phyloP scores from a whole-genome alignment of 2,329 filamentous ascomycete species.

The Dactylellina sp. region DNA sequence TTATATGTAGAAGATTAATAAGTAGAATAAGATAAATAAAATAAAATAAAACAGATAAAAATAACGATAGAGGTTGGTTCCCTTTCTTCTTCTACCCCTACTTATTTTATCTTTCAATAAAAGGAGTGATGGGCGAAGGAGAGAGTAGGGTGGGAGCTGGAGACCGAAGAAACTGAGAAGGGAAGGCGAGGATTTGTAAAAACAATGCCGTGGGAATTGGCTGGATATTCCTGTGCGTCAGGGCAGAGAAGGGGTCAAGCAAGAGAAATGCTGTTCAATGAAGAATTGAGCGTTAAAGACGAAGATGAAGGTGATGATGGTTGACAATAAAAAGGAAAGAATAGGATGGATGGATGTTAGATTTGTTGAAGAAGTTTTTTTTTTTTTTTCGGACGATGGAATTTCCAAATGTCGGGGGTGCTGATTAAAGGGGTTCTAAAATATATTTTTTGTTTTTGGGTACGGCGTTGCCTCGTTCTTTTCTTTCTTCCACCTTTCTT shows the following conservation, averaged over 20 bases:
- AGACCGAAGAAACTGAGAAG: conserved; percentile 13
- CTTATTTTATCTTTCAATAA: not conserved
- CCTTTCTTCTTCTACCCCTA: too few species aligned
- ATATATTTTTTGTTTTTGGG: conserved; percentile 20
- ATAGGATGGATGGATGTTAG: conserved; percentile 60
- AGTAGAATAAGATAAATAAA: not conserved
- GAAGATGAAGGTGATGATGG: not conserved
- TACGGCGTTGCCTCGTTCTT: too few species aligned
- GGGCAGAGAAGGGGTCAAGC: conserved; percentile 43
- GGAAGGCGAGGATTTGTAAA: conserved; percentile 42
- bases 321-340: conserved; percentile 61
- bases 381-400: conserved; percentile 18
- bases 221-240: conserved; percentile 23
- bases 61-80: too few species aligned
- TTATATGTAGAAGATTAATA: not conserved
- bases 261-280: conserved; percentile 3
- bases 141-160: not conserved
- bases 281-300: not conserved
- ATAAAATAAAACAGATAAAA: too few species aligned
- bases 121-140: conserved; percentile 14
- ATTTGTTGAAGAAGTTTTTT: conserved; percentile 5
- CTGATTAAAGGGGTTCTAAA: conserved; percentile 26
- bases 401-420: conserved; percentile 5
- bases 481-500: conserved; percentile 23
- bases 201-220: conserved; percentile 33